Conservation (phyloP, 2,329 filamentous ascomycete species). For the Talaromyces sp. region DNA sequence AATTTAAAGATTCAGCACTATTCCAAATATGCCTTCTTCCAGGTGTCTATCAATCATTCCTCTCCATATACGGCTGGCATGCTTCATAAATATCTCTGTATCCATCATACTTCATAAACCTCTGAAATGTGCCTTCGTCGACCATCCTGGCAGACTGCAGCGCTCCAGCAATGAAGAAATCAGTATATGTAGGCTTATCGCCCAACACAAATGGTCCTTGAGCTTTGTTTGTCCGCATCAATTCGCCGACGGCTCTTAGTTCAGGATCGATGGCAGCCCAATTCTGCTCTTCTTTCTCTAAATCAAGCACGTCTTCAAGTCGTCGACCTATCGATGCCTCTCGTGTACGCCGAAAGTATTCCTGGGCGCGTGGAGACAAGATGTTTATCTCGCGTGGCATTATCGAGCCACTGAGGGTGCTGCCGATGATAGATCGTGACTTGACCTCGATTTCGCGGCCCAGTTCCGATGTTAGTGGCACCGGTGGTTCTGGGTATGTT, state of each 20-base stretch:
- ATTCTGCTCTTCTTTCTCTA: slow-evolving; percentile 1
- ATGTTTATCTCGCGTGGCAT: slow-evolving; percentile 39
- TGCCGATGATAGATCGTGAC: slow-evolving; percentile 29
- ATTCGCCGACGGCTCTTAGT: slow-evolving; percentile 28
- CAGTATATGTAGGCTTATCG: slow-evolving; percentile 32
- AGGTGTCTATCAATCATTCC: not conserved
- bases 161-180: slow-evolving; percentile 41
- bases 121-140: slow-evolving; percentile 31
- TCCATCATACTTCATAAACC: slow-evolving; percentile 23
- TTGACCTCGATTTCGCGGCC: slow-evolving; percentile 33
- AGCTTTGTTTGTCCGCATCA: slow-evolving; percentile 33
- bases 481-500: slow-evolving; percentile 36
- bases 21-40: too few species aligned
- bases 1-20: too few species aligned
- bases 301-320: slow-evolving; percentile 33
- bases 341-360: slow-evolving; percentile 40
- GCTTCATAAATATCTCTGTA: slow-evolving; percentile 20
- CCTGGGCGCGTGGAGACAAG: slow-evolving; percentile 35
- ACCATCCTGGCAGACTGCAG: slow-evolving; percentile 34
- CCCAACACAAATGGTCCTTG: slow-evolving; percentile 42
- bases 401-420: slow-evolving; percentile 29
- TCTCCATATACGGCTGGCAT: slow-evolving; percentile 12
- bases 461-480: slow-evolving; percentile 36
- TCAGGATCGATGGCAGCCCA: slow-evolving; percentile 22
- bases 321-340: slow-evolving; percentile 34